Base-by-base conservation (phyloP, 257 asterid species). In the Fraxinus cuspidata region DNA sequence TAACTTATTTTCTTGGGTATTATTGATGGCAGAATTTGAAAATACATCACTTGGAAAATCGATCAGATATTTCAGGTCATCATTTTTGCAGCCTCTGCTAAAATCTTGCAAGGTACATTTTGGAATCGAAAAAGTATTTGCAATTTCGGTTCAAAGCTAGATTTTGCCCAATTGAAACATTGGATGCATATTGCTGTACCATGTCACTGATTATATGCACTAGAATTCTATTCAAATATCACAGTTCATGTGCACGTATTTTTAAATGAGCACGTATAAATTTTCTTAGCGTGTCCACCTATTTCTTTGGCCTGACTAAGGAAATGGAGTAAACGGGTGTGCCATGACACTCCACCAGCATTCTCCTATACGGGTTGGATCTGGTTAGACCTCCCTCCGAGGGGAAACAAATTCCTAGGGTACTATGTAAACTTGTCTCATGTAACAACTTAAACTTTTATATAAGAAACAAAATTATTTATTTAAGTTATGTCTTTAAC, bases 31-130 rank as follows among this genome's bases (percentile, higher is more conserved):
- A 95, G 98, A 87, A 53, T 87, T 89, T 90, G 98, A 93, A 77
- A 88, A 82, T 79, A 88, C 94, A 66, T 90, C 96, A 31, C 91
- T 95, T 65, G 96, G 97, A 74, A 80, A 88, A 71, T 87, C 94
- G 23, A 82, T 93, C 86, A 83, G 88, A 84, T 93, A 82, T 81
- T 95, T 95, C 51, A 87, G 92, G 71, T 82, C 92, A 32, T 88
- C 93, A 18, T 95, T 95, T 85, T 77, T 93, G 92, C 88, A 85
- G 58, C 99, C 97, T 80, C 94, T 95, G 70, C 87, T 91, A 66
- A 93, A 91, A 83, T 88, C 99, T 70, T 91, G 99, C 93, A 95
- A 95, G 98, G 99, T 91, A 89, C 66, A 49, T 78, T 66, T 71
- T 71, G 66, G 74, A 82, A 51, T 60, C 15, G 1, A 29, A 8